Evolutionary conservation across 352 stramenopile species (phyloP).

Genomic region (Peronospora destructor): DNA sequence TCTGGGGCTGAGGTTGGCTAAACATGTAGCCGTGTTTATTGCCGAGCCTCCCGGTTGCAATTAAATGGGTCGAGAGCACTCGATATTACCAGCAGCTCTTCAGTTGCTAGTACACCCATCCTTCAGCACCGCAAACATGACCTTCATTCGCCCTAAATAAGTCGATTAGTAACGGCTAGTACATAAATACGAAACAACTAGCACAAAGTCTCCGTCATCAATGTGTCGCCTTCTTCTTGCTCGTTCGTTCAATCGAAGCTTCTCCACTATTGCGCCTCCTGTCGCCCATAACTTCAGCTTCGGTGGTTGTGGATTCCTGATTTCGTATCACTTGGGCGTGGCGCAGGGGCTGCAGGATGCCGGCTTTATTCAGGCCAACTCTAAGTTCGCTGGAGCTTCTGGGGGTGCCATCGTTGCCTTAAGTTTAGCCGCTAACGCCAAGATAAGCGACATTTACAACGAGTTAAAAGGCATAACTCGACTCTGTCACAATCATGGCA

Average conservation of each 20-base stretch:
- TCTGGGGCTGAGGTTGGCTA: conserved; percentile 45
- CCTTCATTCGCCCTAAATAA: conserved; percentile 21
- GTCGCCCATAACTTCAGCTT: conserved; percentile 57
- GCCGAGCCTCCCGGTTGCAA: conserved; percentile 75
- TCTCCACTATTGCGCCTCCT: conserved; percentile 9
- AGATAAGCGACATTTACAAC: conserved; percentile 46
- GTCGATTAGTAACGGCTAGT: not conserved
- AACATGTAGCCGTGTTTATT: conserved; percentile 66
- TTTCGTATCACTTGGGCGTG: conserved; percentile 74
- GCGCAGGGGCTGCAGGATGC: conserved; percentile 47
- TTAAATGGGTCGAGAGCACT: conserved; percentile 58
- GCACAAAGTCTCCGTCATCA: not conserved
- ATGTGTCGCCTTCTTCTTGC: not conserved
- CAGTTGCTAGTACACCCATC: conserved; percentile 26
- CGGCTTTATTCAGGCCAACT: conserved; percentile 39
- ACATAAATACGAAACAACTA: not conserved
- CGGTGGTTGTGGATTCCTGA: conserved; percentile 71
- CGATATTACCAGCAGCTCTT: too few species aligned
- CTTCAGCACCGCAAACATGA: conserved; percentile 50
- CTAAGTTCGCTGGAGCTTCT: conserved; percentile 64
- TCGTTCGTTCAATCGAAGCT: conserved; percentile 2
- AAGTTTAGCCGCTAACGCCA: conserved; percentile 46
- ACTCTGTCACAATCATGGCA: conserved; percentile 46
- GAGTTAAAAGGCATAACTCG: conserved; percentile 51
- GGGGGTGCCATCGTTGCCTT: conserved; percentile 63